phyloP scores from a whole-genome alignment of 2,329 filamentous ascomycete genomes.

The Verticillium isaacii region DNA sequence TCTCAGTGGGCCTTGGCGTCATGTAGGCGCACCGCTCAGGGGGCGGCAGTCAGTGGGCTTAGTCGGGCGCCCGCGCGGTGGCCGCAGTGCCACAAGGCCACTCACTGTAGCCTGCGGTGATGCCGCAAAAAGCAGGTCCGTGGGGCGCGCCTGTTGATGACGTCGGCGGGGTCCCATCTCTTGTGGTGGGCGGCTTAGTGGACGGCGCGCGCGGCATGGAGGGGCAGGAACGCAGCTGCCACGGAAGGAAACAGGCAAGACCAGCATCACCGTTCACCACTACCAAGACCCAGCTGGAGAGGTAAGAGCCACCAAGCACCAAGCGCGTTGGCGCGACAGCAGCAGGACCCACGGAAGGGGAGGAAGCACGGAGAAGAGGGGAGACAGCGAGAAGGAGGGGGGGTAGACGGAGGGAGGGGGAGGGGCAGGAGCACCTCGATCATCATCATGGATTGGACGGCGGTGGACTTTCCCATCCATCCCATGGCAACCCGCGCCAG shows the following conservation, averaged over 20 bases:
- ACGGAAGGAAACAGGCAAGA: not conserved
- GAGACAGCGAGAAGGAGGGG: not conserved
- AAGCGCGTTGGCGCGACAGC: not conserved
- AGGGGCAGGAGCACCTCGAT: not conserved
- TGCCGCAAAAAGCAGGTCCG: not conserved
- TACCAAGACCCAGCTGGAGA: not conserved
- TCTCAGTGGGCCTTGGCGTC: not conserved
- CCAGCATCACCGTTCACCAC: not conserved
- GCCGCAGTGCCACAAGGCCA: too few species aligned
- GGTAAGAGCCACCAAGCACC: not conserved
- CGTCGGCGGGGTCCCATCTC: not conserved
- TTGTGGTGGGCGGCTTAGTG: not conserved
- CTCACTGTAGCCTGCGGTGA: not conserved
- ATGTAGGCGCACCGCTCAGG: not conserved
- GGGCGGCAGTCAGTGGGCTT: not conserved
- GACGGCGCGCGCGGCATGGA: not conserved
- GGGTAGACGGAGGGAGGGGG: not conserved
- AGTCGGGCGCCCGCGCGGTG: not conserved
- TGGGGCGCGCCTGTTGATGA: not conserved
- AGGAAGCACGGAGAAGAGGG: not conserved
- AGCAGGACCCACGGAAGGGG: not conserved
- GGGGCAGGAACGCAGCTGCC: not conserved
- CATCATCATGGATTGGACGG: not conserved
- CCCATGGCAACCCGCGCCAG: not conserved
- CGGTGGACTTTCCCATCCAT: not conserved